Base-by-base conservation (phyloP, 164 flowering plant genomes). In the Piper longum region DNA sequence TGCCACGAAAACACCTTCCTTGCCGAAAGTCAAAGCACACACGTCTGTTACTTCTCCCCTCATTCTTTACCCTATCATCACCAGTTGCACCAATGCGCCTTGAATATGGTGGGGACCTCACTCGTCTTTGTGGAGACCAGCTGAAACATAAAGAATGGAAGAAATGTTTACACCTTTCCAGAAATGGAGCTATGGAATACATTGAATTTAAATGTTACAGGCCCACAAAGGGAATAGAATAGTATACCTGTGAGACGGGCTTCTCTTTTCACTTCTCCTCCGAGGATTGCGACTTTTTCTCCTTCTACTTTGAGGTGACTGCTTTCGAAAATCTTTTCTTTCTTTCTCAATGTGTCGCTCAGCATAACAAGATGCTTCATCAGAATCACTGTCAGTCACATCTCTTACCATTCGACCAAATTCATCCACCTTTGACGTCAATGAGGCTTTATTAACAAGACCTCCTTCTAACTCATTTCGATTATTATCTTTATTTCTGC, bases 1-100 rank as follows among this genome's bases (percentile, higher is more conserved):
- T 72, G 57, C 96, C 96, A 66, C 91, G 89, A 58, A 75, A 77
- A 73, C 98, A 92, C 75, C 79, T 82, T 54, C 98, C 97, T 61
- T 80, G 75, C 16, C 68, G 75, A 71, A 81, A 89, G 66, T 85
- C 80, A 69, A 87, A 80, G 65, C 98, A 92, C 43, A 66, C 77
- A 8, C 66, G 75, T 39, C 56, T 60, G 36, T 68, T 85, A 65
- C 73, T 69, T 70, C 72, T 83, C 16, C 8, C 39, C 40, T 74
- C 80, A 51, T 78, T 51, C 71, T 81, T 79, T 60, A n/a, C 66
- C 45, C 74, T 81, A 11, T 79, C 84, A 68, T 67, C 64, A 61
- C 71, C 61, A 48, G 61, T 62, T 16, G 76, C 78, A 56, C 66
- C 69, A 8, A 19, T 64, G 69, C 71, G 81, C 74, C 93, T 78